These are phyloP conservation scores for Pholiota microspora DNA, from an alignment of 768 basidiomycete species.

Conservation along the genomic window DNA sequence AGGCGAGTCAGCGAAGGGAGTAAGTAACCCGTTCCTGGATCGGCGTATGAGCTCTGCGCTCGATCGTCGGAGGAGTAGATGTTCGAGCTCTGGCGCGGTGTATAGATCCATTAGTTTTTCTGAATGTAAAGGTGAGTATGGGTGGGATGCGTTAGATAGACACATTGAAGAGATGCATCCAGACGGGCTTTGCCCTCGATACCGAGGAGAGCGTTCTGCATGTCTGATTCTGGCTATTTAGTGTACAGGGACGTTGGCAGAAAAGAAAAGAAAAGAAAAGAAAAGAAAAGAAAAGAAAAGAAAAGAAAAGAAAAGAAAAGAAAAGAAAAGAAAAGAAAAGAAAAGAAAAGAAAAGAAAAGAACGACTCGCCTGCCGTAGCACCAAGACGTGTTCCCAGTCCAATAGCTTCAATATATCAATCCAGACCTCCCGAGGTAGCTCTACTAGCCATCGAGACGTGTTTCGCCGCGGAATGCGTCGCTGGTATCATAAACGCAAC, in stretches of 20 bases:
- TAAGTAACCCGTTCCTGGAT: no score
- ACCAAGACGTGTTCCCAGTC: background rate
- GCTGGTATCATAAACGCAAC: no score
- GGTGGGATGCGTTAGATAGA: background rate
- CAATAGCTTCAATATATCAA: background rate
- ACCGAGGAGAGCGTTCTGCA: background rate
- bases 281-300: no score
- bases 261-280: no score
- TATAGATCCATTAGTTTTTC: background rate
- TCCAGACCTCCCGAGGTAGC: background rate
- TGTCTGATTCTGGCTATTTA: background rate
- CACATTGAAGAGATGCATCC: background rate
- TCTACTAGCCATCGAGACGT: background rate
- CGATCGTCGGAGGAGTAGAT: background rate
- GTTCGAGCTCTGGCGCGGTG: background rate
- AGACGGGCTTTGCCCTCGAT: background rate
- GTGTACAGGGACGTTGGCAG: background rate
- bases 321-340: no score
- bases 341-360: no score
- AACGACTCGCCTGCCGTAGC: background rate
- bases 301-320: no score
- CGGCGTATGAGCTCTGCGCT: background rate
- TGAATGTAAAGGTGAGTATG: background rate
- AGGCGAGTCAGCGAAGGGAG: no score
- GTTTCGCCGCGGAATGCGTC: no score